Percentiles rank a stretch among this genome's conserved stretches.
phyloP scores from a whole-genome alignment of 1,284 basidiomycete genomes.

The Sporisorium graminicola region DNA sequence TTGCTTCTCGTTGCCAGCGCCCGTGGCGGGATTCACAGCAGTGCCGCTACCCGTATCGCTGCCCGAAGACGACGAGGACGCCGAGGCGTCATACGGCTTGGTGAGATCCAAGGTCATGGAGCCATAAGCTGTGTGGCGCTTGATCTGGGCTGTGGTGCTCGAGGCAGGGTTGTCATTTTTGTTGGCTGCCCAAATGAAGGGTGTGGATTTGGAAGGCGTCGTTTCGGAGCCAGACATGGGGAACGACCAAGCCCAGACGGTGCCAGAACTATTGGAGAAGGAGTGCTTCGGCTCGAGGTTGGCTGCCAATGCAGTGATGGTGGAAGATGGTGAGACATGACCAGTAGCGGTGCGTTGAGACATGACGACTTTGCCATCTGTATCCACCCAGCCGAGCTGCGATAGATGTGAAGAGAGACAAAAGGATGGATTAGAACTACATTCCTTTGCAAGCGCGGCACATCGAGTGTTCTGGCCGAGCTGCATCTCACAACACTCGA shows the following conservation, averaged over 20 bases:
- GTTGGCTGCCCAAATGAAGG: constrained; percentile 59
- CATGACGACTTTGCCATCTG: constrained; percentile 74
- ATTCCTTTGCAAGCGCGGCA: neutral
- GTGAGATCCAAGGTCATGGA: constrained; percentile 52
- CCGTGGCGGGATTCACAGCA: constrained; percentile 19
- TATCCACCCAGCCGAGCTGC: constrained; percentile 76
- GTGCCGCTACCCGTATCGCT: constrained; percentile 2
- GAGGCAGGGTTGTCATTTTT: constrained; percentile 36
- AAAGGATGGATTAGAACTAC: neutral
- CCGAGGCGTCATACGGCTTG: constrained; percentile 42
- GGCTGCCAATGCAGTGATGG: constrained; percentile 54
- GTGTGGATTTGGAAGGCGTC: constrained; percentile 24
- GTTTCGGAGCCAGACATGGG: constrained; percentile 31
- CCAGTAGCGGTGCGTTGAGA: constrained; percentile 75
- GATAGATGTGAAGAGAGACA: neutral
- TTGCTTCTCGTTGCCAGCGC: neutral
- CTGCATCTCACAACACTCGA: neutral
- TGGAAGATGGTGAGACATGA: constrained; percentile 72
- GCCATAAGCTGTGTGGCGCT: constrained; percentile 47
- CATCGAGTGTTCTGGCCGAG: neutral
- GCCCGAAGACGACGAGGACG: constrained; percentile 14
- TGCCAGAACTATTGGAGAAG: constrained; percentile 43
- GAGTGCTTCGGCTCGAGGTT: constrained; percentile 25
- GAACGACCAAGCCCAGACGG: constrained; percentile 52
- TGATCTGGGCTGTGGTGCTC: constrained; percentile 27